Conservation (phyloP, 768 basidiomycete species). For the Crepidotus variabilis region DNA sequence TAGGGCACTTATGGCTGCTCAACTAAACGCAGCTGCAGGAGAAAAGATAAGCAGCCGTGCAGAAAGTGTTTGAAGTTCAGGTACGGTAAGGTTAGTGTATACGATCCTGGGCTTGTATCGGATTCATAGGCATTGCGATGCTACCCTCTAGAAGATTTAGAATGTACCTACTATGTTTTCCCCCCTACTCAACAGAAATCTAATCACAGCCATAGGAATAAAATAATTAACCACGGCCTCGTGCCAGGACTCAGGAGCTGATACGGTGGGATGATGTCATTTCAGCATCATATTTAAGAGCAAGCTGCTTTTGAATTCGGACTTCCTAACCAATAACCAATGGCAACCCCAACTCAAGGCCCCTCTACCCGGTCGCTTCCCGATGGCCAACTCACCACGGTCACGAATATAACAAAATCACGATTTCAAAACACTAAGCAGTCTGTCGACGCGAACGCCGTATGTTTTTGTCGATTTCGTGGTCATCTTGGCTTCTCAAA, state of each 20-base stretch:
- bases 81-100: neutral
- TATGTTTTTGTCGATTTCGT: neutral
- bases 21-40: constrained; percentile 53
- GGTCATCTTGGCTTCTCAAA: neutral
- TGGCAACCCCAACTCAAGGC: neutral
- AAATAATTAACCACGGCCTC: neutral
- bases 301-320: neutral
- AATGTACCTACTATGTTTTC: constrained; percentile 1
- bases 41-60: constrained; percentile 14
- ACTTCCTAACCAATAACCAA: neutral
- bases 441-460: neutral
- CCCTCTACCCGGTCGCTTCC: neutral
- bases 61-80: neutral
- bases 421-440: neutral
- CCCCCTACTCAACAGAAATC: constrained; percentile 1
- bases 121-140: too few relatives aligned
- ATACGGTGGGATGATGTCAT: neutral
- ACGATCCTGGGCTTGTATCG: neutral
- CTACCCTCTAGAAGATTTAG: neutral
- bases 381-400: too few relatives aligned
- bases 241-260: too few relatives aligned
- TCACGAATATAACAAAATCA: neutral
- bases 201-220: neutral
- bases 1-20: constrained; percentile 85
- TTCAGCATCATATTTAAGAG: neutral